Base-by-base conservation (phyloP, 768 basidiomycete genomes). In the Suillus variegatus region DNA sequence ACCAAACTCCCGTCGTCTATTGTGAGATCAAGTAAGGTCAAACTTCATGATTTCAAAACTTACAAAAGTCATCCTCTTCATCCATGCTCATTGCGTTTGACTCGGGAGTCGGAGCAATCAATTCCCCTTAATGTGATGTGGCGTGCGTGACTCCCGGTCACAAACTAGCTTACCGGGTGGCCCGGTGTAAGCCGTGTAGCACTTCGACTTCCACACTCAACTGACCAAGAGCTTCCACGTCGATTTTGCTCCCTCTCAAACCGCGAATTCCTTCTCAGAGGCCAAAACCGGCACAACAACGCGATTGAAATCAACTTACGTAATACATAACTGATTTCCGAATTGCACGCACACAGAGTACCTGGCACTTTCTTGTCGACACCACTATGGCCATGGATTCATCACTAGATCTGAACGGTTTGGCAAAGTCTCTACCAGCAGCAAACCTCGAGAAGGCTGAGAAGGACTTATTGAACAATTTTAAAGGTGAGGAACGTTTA, bases 391-490 rank as follows among this genome's bases (percentile, higher is more conserved):
- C 14, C 58, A 91, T 90, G 89, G 90, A 90, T 6, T 55, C 54
- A 77, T 89, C 89, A 10, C 85, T 93, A 76, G 89, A 91, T 77
- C 83, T 93, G 71, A 89, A 91, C 75, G 90, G 88, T 13, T 89
- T 93, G 62, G 92, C 85, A 36, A 91, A 77, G 74, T 92, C 92
- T 1, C 84, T 93, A 6, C 92, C 91, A 1, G 84, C 77, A 7
- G 84, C 88, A 5, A 88, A 87, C 69, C 78, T 84, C 43, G 91
- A 89, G 73, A 91, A 90, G 72, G 89, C 91, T 32, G 93, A 94
- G 80, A 90, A 90, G 67, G 91, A 93, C 36, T 82, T 94, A 1
- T 78, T 89, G 10, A 89, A 92, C 75, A 91, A 93, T 71, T 94
- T 94, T 75, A 88, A 88, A 86, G 90, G 92, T 92, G 62, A 41